Conservation (phyloP, 176 grass and related monocot species). For the Oryza meyeriana region DNA sequence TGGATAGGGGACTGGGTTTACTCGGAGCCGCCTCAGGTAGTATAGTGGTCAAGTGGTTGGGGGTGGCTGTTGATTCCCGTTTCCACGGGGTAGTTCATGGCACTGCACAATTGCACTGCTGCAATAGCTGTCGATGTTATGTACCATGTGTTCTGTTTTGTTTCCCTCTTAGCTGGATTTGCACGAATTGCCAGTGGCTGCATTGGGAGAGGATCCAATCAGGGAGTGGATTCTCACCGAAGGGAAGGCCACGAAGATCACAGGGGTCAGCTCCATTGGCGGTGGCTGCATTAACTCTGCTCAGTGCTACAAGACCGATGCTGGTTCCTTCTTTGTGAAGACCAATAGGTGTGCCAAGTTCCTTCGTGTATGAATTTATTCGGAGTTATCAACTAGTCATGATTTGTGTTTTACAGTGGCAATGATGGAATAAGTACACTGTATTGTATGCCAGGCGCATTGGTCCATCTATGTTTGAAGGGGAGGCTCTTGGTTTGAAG, state of each 20-base stretch:
- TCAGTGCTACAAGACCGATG: conserved; percentile 73
- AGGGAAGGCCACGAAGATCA: conserved; percentile 85
- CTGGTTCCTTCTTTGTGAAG: conserved; percentile 85
- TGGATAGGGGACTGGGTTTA: neutral
- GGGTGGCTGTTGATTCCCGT: neutral
- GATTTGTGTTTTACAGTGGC: neutral
- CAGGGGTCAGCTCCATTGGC: conserved; percentile 66
- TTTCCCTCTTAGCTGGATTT: neutral
- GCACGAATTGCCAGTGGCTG: conserved; percentile 48
- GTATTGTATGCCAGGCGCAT: conserved; percentile 48
- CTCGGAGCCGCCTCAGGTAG: neutral
- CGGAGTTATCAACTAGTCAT: neutral
- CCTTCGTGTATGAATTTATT: neutral
- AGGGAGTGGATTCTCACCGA: conserved; percentile 88
- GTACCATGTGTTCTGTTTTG: neutral
- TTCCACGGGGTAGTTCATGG: neutral
- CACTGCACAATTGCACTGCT: neutral
- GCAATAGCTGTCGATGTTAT: neutral
- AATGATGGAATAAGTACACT: neutral
- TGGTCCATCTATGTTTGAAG: conserved; percentile 90
- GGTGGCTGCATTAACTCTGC: conserved; percentile 82
- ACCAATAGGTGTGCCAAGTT: conserved; percentile 57
- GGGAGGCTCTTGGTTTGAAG: conserved; percentile 79
- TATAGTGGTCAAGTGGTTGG: neutral
- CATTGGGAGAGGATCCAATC: conserved; percentile 65